phyloP scores from a whole-genome alignment of 1,284 basidiomycete species.

The Sphagnurus paluster region DNA sequence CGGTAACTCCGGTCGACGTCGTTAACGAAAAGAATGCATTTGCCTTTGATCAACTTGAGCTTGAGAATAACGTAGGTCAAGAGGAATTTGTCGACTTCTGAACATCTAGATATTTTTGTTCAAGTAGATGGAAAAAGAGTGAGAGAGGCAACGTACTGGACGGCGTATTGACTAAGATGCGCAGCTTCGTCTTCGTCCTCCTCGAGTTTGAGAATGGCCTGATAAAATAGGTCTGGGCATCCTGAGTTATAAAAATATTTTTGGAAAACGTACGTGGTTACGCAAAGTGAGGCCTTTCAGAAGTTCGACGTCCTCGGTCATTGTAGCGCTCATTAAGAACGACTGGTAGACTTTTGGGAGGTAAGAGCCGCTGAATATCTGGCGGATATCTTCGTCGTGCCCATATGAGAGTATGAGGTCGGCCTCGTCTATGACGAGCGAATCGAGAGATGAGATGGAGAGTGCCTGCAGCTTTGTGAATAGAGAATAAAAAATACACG shows the following conservation, averaged over 20 bases:
- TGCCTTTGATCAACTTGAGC: conserved; percentile 92
- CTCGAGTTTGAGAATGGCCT: conserved; percentile 86
- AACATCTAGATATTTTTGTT: conserved; percentile 52
- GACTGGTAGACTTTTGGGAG: conserved; percentile 92
- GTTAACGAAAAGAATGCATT: conserved; percentile 97
- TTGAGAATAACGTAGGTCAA: conserved; percentile 94
- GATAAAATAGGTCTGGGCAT: conserved; percentile 22
- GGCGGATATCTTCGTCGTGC: conserved; percentile 88
- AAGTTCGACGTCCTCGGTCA: conserved; percentile 93
- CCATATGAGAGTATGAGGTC: conserved; percentile 98
- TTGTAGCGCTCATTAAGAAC: conserved; percentile 97
- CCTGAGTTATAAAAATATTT: conserved; percentile 27
- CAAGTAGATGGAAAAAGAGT: not conserved
- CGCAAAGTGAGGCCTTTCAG: conserved; percentile 88
- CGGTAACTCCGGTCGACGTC: conserved; percentile 94
- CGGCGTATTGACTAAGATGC: conserved; percentile 85
- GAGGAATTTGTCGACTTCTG: conserved; percentile 95
- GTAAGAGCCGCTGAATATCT: conserved; percentile 76
- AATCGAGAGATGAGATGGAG: conserved; percentile 66
- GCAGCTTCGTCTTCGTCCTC: conserved; percentile 81
- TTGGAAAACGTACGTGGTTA: conserved; percentile 68
- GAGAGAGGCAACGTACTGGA: conserved; percentile 47
- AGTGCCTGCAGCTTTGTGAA: conserved; percentile 46
- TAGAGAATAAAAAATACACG: not conserved
- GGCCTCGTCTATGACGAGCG: conserved; percentile 96